Percentiles rank a stretch among this genome's conserved stretches.
These are phyloP conservation scores for Monosporozyma servazzii DNA, from an alignment of 805 yeast genomes.

Conservation along the genomic window DNA sequence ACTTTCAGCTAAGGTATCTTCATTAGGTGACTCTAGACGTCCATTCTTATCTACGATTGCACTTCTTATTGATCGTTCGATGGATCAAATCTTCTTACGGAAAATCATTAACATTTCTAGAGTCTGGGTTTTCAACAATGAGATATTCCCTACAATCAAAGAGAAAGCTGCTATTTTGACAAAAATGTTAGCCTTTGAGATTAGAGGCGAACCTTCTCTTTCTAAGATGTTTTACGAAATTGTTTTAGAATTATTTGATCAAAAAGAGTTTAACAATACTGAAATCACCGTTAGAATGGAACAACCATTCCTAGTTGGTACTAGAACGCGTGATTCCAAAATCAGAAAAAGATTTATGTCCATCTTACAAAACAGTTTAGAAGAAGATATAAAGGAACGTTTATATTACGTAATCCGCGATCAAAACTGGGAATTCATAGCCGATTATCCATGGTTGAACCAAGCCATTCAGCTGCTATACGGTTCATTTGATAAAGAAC, in stretches of 20 bases:
- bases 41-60: conserved; percentile 79
- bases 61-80: conserved; percentile 80
- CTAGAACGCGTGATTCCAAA: conserved; percentile 66
- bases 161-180: conserved; percentile 91
- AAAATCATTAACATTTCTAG: conserved; percentile 72
- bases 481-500: conserved; percentile 57
- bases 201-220: conserved; percentile 70
- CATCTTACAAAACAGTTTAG: conserved; percentile 70
- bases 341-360: conserved; percentile 72
- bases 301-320: conserved; percentile 92
- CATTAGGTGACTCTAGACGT: conserved; percentile 89
- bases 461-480: conserved; percentile 83
- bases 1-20: conserved; percentile 70
- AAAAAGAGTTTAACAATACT: conserved; percentile 64
- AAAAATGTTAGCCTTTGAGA: conserved; percentile 89
- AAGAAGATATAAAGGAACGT: conserved; percentile 66
- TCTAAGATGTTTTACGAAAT: conserved; percentile 77
- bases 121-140: conserved; percentile 83
- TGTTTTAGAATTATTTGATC: conserved; percentile 79
- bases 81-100: conserved; percentile 63
- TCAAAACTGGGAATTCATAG: conserved; percentile 93
- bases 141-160: conserved; percentile 85
- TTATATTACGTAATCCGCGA: conserved; percentile 82
- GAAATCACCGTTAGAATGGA: conserved; percentile 93
- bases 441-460: conserved; percentile 90